Evolutionary conservation across 306 rosid genomes (phyloP).

Genomic region (Parietaria judaica): DNA sequence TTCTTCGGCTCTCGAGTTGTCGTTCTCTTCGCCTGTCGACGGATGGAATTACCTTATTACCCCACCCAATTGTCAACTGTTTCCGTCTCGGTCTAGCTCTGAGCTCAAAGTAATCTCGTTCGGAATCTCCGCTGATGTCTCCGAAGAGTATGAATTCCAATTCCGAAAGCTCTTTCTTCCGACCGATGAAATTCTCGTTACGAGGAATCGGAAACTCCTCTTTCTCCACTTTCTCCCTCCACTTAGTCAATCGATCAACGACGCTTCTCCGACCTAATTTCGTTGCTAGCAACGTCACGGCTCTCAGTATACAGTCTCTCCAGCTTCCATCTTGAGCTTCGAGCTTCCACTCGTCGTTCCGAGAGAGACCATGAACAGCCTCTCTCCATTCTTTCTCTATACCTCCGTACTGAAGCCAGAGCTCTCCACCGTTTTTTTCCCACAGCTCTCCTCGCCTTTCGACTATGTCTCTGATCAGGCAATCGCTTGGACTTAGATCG

Average conservation of each 20-base stretch:
- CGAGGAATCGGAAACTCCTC: conserved; percentile 73
- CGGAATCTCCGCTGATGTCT: conserved; percentile 61
- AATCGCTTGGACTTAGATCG: conserved; percentile 70
- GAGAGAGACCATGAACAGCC: conserved; percentile 60
- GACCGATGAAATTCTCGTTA: conserved; percentile 63
- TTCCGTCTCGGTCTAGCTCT: conserved; percentile 66
- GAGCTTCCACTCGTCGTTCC: conserved; percentile 77
- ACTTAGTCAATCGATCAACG: conserved; percentile 57
- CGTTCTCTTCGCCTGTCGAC: conserved; percentile 55
- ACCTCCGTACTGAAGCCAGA: conserved; percentile 76
- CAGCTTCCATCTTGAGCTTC: conserved; percentile 84
- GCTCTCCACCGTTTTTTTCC: conserved; percentile 79
- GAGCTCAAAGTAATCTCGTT: conserved; percentile 69
- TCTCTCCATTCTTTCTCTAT: conserved; percentile 80
- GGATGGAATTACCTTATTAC: conserved; percentile 34
- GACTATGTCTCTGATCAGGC: conserved; percentile 76
- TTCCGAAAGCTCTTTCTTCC: conserved; percentile 74
- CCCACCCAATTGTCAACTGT: conserved; percentile 54
- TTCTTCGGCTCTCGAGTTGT: conserved; percentile 31
- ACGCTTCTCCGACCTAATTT: conserved; percentile 76
- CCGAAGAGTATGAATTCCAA: conserved; percentile 82
- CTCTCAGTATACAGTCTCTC: conserved; percentile 76
- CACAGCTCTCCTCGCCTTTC: conserved; percentile 89
- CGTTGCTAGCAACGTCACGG: conserved; percentile 52
- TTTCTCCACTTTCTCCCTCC: conserved; percentile 71